Conservation (phyloP, 108 stramenopile species). For the Cyclostephanos tholiformis region DNA sequence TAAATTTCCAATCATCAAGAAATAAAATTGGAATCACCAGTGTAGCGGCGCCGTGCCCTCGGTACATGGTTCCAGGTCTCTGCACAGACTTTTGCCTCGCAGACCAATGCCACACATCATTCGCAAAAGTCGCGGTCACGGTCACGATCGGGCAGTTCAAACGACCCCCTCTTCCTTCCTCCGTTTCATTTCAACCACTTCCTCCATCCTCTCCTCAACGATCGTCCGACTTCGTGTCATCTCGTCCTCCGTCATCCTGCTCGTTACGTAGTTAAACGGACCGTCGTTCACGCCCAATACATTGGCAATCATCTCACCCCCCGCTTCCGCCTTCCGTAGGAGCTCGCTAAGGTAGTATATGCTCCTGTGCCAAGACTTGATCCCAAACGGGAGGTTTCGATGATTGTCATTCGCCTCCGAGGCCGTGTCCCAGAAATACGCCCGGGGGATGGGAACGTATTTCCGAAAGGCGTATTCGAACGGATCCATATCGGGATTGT, state of each 20-base stretch:
- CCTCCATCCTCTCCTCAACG: slow-evolving; percentile 25
- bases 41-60: neutral
- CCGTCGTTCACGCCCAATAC: slow-evolving; percentile 45
- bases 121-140: too few relatives aligned
- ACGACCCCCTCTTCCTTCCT: slow-evolving; percentile 19
- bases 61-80: neutral
- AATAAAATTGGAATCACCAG: neutral
- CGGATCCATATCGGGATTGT: slow-evolving; percentile 60
- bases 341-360: slow-evolving; percentile 35
- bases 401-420: slow-evolving; percentile 35
- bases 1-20: slow-evolving; percentile 5
- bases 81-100: neutral
- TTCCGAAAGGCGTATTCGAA: slow-evolving; percentile 65
- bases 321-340: slow-evolving; percentile 41
- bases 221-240: slow-evolving; percentile 34
- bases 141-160: neutral
- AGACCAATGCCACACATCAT: neutral
- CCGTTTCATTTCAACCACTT: slow-evolving; percentile 16
- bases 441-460: slow-evolving; percentile 57
- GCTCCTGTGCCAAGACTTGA: slow-evolving; percentile 59
- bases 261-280: slow-evolving; percentile 60
- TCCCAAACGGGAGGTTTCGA: slow-evolving; percentile 39
- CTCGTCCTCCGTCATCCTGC: slow-evolving; percentile 57
- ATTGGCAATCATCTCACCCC: slow-evolving; percentile 52
- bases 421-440: slow-evolving; percentile 62